Base-by-base conservation (phyloP, 768 basidiomycete species). In the Tylopilus subfusipes region DNA sequence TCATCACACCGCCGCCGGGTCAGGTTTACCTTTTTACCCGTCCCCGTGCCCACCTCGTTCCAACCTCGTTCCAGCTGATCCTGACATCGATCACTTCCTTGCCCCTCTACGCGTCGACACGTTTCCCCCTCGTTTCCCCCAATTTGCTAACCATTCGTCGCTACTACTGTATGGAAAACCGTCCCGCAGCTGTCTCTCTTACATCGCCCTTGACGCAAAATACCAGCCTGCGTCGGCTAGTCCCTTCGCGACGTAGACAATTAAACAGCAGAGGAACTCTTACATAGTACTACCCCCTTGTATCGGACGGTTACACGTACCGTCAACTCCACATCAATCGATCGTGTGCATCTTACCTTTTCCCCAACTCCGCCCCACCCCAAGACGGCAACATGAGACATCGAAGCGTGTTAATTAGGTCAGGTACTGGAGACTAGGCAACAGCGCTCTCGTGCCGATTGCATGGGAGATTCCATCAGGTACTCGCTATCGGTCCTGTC, bases 31-130 rank as follows among this genome's bases (percentile, higher is more conserved):
- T n/a, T 29, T 19, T 44, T 44, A 3, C 14, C 46, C 46, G 5
- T 25, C 22, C 57, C 43, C 52, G 57, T 50, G 54, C 30, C 33
- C 21, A 21, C 56, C 63, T 52, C 63, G 45, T 56, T 31, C n/a
- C 42, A 25, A 11, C 50, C 43, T 49, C 60, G 55, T 42, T 34
- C 42, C 42, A 25, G n/a, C 36, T 38, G 36, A 51, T 34, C 30
- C n/a, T 22, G 21, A 12, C 48, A 49, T 27, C 48, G 36, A 39
- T 39, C 9, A 19, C n/a, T 19, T 38, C 36, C 36, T 16, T 34
- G 16, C 34, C 21, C 14, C 18, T 56, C 25, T 22, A 13, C 5
- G 18, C 19, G 36, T 33, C 42, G 31, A 52, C 59, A 60, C 59
- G 54, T 61, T 60, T 21, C 51, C 42, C 25, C 16, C 36, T 12